Percentiles rank a stretch among this genome's conserved stretches.
These are phyloP conservation scores for Mortierella sp. DNA, from an alignment of 371 early-diverging fungal genomes.

Conservation along the genomic window DNA sequence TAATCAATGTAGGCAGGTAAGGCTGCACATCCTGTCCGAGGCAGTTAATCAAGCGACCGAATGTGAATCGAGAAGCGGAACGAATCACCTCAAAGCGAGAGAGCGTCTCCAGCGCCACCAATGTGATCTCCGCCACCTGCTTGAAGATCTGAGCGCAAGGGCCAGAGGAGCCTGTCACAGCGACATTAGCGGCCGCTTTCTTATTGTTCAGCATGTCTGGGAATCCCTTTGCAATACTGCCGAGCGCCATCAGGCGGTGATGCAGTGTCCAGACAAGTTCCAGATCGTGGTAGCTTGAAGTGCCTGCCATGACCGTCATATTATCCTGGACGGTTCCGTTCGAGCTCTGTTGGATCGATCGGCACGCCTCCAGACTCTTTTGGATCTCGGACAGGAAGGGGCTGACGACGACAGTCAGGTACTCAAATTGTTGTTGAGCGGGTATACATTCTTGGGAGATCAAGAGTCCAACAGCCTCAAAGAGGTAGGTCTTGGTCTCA, in stretches of 20 bases:
- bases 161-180: constrained; percentile 29
- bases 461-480: constrained; percentile 92
- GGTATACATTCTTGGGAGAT: constrained; percentile 83
- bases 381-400: constrained; percentile 87
- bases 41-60: constrained; percentile 89
- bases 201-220: constrained; percentile 72
- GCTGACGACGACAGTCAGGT: constrained; percentile 73
- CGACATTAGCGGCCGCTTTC: constrained; percentile 41
- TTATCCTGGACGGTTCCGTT: constrained; percentile 34
- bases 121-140: constrained; percentile 86
- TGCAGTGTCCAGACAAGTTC: constrained; percentile 80
- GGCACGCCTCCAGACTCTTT: constrained; percentile 59
- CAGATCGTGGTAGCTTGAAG: constrained; percentile 65
- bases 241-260: constrained; percentile 90
- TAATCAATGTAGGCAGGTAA: constrained; percentile 85
- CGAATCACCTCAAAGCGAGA: constrained; percentile 81
- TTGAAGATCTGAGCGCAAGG: constrained; percentile 79
- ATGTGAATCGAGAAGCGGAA: constrained; percentile 86
- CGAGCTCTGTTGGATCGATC: constrained; percentile 37
- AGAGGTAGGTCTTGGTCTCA: constrained; percentile 90
- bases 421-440: constrained; percentile 79
- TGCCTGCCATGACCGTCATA: constrained; percentile 42
- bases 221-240: constrained; percentile 91
- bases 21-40: constrained; percentile 88
- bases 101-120: constrained; percentile 81